A percentile compares a stretch with the other conserved stretches of the same genome.
Conservation (phyloP, 2,329 filamentous ascomycete genomes). For the Cercospora sp. region DNA sequence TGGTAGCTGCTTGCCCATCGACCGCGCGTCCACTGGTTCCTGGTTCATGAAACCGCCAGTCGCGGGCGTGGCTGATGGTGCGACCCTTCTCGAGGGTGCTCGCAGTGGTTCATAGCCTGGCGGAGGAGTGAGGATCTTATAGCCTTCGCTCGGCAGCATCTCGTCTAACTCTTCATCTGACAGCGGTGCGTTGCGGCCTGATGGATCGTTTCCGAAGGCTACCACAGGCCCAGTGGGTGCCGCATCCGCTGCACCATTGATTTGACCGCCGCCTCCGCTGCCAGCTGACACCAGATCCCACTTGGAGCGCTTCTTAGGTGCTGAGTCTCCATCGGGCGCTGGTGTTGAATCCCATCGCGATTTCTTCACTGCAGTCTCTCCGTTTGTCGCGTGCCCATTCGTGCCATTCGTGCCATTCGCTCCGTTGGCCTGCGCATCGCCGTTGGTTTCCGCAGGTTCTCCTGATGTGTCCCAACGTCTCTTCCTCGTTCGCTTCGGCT, state of each 20-base stretch:
- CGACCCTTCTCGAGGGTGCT: conserved; percentile 72
- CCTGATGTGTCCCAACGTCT: conserved; percentile 83
- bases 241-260: conserved; percentile 62
- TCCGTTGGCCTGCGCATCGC: conserved; percentile 12
- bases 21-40: conserved; percentile 79
- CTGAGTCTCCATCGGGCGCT: conserved; percentile 53
- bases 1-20: conserved; percentile 85
- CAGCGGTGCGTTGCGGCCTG: conserved; percentile 74
- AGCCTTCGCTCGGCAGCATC: conserved; percentile 88
- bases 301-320: conserved; percentile 74
- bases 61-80: conserved; percentile 69
- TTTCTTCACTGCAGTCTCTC: conserved; percentile 56
- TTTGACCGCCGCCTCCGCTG: conserved; percentile 68
- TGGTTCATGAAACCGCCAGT: conserved; percentile 95
- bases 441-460: conserved; percentile 38
- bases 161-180: conserved; percentile 93
- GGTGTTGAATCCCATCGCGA: conserved; percentile 86
- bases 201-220: conserved; percentile 78
- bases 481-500: conserved; percentile 74
- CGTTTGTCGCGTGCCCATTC: conserved; percentile 28
- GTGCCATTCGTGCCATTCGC: conserved; percentile 16
- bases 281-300: conserved; percentile 85
- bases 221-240: conserved; percentile 38
- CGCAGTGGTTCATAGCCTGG: conserved; percentile 87
- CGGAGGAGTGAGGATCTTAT: conserved; percentile 86